A percentile compares a stretch with the other conserved stretches of the same genome.
Conservation (phyloP, 805 yeast genomes). For the Wickerhamomyces chambardii region DNA sequence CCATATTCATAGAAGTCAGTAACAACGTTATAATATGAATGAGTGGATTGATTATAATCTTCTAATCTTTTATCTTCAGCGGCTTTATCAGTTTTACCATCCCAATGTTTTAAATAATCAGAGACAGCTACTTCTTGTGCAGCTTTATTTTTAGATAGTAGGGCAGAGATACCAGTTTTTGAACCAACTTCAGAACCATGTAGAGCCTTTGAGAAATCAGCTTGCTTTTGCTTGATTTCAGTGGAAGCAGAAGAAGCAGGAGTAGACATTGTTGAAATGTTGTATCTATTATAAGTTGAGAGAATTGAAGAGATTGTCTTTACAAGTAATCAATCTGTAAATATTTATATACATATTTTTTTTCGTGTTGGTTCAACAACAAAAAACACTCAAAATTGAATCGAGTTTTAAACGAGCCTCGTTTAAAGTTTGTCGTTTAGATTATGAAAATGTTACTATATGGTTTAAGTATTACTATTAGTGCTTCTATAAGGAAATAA, state of each 20-base stretch:
- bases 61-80: conserved; percentile 67
- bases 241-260: conserved; percentile 1
- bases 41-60: conserved; percentile 87
- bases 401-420: too few relatives aligned
- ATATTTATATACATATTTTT: too few relatives aligned
- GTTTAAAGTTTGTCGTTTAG: too few relatives aligned
- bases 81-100: conserved; percentile 69
- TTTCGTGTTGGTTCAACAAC: too few relatives aligned
- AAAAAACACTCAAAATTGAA: too few relatives aligned
- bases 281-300: too few relatives aligned
- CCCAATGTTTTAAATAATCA: conserved; percentile 97
- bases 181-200: conserved; percentile 70
- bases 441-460: too few relatives aligned
- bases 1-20: conserved; percentile 99
- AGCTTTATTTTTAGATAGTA: conserved; percentile 64
- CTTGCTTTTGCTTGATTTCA: conserved; percentile 28
- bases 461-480: too few relatives aligned
- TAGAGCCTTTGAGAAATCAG: conserved; percentile 70
- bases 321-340: too few relatives aligned
- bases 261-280: neutral
- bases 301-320: neutral
- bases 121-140: conserved; percentile 80
- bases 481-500: too few relatives aligned
- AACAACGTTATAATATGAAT: conserved; percentile 92
- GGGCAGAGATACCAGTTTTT: conserved; percentile 67